These are phyloP conservation scores for Incumbomyces lentus DNA, from an alignment of 2,329 filamentous ascomycete genomes.

Conservation along the genomic window DNA sequence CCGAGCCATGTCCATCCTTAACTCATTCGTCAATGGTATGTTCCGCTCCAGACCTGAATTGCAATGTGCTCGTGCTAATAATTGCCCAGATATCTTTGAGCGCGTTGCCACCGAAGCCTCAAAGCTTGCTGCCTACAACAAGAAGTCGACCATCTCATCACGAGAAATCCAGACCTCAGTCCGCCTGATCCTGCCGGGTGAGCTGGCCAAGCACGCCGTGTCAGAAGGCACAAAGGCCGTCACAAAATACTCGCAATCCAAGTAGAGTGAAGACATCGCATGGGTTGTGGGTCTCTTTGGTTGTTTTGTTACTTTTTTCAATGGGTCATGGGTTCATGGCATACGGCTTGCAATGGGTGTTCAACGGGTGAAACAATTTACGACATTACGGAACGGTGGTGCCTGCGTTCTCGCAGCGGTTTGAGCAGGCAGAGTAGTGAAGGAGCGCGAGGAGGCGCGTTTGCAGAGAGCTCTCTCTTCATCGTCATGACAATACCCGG, in stretches of 20 bases:
- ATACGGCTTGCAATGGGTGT: slow-evolving; percentile 31
- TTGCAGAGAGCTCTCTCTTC: slow-evolving; percentile 14
- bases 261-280: slow-evolving; percentile 47
- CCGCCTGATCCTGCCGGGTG: slow-evolving; percentile 92
- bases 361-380: slow-evolving; percentile 38
- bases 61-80: slow-evolving; percentile 4
- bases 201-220: slow-evolving; percentile 98
- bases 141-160: slow-evolving; percentile 99
- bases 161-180: slow-evolving; percentile 99
- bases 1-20: slow-evolving; percentile 98
- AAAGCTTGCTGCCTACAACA: slow-evolving; percentile 99
- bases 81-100: slow-evolving; percentile 84
- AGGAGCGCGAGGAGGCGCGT: slow-evolving; percentile 11
- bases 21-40: slow-evolving; percentile 98
- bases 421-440: slow-evolving; percentile 4
- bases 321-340: slow-evolving; percentile 25
- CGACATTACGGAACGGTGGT: slow-evolving; percentile 11
- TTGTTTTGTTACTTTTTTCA: slow-evolving; percentile 30
- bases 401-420: neutral
- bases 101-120: slow-evolving; percentile 96
- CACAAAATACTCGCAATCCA: slow-evolving; percentile 98
- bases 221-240: slow-evolving; percentile 99
- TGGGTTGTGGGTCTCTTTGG: slow-evolving; percentile 28
- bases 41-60: slow-evolving; percentile 14
- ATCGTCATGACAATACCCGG: slow-evolving; percentile 3